phyloP scores from a whole-genome alignment of 208 protist genomes.

The Wallacemonas sp. region DNA sequence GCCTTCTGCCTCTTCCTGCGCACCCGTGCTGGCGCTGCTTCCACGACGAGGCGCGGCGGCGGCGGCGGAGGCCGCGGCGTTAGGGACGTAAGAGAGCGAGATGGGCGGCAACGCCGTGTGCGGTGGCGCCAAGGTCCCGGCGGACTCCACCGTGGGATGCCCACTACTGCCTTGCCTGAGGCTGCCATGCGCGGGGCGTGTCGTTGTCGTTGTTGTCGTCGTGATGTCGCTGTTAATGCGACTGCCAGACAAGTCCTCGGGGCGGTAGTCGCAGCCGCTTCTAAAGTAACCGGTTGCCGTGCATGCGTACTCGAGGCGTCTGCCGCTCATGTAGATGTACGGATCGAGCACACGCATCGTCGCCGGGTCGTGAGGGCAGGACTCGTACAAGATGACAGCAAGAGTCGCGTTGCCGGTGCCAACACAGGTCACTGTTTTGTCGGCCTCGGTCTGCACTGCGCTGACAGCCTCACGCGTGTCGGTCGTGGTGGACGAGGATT shows the following conservation, averaged over 20 bases:
- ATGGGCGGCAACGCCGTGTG: background rate
- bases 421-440: background rate
- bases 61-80: background rate
- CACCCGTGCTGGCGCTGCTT: no score
- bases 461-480: slow-evolving; percentile 8
- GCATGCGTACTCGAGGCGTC: slow-evolving; percentile 20
- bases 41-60: no score
- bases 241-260: background rate
- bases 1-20: no score
- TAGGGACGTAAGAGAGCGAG: background rate
- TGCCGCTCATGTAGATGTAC: slow-evolving; percentile 11
- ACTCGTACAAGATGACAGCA: slow-evolving; percentile 39
- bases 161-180: background rate
- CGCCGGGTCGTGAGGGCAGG: slow-evolving; percentile 32
- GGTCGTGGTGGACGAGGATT: background rate
- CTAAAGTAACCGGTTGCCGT: slow-evolving; percentile 19
- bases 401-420: slow-evolving; percentile 28
- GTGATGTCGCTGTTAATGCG: background rate
- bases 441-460: slow-evolving; percentile 4
- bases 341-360: slow-evolving; percentile 26
- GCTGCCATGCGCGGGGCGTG: background rate
- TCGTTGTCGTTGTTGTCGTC: no score
- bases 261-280: slow-evolving; percentile 7
- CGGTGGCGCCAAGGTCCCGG: background rate
- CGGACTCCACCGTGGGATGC: background rate